Evolutionary conservation across 2,329 filamentous ascomycete species (phyloP), one percentile per base, ranked within the genome.

Genomic region (Alternaria arbusti): DNA sequence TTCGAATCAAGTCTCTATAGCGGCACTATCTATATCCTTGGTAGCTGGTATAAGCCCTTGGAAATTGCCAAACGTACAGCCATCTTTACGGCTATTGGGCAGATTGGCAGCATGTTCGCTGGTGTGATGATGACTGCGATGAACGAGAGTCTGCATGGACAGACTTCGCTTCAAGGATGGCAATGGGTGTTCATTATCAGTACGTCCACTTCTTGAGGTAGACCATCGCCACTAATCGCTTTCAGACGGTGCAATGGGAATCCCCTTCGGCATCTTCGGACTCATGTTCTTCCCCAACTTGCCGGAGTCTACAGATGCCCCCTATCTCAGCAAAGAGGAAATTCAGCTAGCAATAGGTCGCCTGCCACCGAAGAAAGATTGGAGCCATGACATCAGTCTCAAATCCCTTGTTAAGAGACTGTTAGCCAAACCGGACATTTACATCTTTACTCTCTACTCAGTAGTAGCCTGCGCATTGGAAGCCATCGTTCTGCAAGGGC

Each of bases 381-480:
- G 72, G 65, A 66, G 68, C 9, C 70, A 76, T 57, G 65, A 72
- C 55, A 73, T 75, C 57, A 67, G 63, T 30, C 47, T 74, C 44
- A 65, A 67, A 17, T 75, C 74, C 0, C 61, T 75, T 6, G 58
- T 52, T 25, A 72, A 70, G 51, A 70, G 74, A 5, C 54, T 75
- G 13, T 64, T 75, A 20, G 59, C 54, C 43, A 65, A 68, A n/a
- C 72, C 70, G 20, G 62, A 68, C 70, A 75, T 80, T 49, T 82
- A 82, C 65, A 72, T 83, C 9, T 70, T 82, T 6, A 79, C 79
- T 55, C 56, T 75, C 1, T 84, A 81, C 66, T 81, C 82, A 0
- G 70, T 79, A 13, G 67, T 79, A 28, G 73, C 71, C 20, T 78
- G 74, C 36, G 76, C 76, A 13, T 72, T 81, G 5, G 79, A 82